These are phyloP conservation scores for Fusarium redolens DNA, from an alignment of 2,329 filamentous ascomycete species.

Conservation along the genomic window DNA sequence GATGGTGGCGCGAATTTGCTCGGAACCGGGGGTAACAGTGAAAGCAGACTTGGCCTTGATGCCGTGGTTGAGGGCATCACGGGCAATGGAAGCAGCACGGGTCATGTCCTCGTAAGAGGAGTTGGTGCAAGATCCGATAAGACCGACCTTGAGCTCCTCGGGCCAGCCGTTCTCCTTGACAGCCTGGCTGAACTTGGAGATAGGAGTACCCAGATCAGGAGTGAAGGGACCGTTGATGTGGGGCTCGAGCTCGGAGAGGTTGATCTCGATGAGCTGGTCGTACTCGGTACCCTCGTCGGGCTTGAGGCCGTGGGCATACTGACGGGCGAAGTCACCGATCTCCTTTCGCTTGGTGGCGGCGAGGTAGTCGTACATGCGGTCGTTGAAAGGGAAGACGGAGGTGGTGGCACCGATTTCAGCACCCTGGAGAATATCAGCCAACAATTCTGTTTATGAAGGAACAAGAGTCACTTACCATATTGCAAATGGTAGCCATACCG, in stretches of 20 bases:
- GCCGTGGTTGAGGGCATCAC: slow-evolving; percentile 89
- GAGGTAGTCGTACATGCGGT: slow-evolving; percentile 97
- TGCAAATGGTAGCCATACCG: slow-evolving; percentile 85
- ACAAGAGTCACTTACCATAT: slow-evolving; percentile 65
- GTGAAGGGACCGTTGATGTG: slow-evolving; percentile 98
- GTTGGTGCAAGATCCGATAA: slow-evolving; percentile 99
- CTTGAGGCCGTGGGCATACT: slow-evolving; percentile 85
- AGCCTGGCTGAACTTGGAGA: slow-evolving; percentile 88
- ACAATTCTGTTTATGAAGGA: slow-evolving; percentile 7
- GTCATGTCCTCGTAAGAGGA: slow-evolving; percentile 99
- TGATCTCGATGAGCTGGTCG: slow-evolving; percentile 89
- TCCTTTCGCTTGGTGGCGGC: slow-evolving; percentile 87
- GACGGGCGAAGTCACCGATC: slow-evolving; percentile 89
- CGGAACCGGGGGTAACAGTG: slow-evolving; percentile 95
- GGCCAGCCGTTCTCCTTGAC: slow-evolving; percentile 91
- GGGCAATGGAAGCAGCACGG: slow-evolving; percentile 89
- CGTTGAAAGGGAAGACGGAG: slow-evolving; percentile 96
- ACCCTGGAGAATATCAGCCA: slow-evolving; percentile 43
- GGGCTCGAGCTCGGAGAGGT: slow-evolving; percentile 90
- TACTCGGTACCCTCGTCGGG: slow-evolving; percentile 91
- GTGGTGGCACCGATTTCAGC: slow-evolving; percentile 88
- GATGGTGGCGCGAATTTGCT: slow-evolving; percentile 95
- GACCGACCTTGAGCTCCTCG: slow-evolving; percentile 86
- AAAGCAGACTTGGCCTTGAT: slow-evolving; percentile 91
- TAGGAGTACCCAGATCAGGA: slow-evolving; percentile 90